Evolutionary conservation across 2,329 filamentous ascomycete species (phyloP).

Genomic region (Nothophoma quercina): DNA sequence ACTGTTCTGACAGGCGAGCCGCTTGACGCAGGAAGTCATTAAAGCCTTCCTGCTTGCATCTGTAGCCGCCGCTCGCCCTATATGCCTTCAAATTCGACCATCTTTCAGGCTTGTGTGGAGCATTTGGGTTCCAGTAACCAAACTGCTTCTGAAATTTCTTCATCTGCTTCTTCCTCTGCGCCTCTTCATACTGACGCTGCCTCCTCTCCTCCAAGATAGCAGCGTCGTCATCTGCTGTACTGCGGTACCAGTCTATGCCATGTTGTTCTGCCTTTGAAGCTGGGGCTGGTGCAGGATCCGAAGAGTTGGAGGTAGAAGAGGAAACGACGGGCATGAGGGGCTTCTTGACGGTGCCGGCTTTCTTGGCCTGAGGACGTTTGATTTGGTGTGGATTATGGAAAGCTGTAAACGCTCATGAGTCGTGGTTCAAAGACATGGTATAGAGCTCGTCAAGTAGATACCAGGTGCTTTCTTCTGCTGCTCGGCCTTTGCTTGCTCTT

Average conservation of each 20-base stretch:
- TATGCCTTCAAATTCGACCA: constrained; percentile 40
- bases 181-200: constrained; percentile 74
- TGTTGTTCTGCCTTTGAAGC: constrained; percentile 26
- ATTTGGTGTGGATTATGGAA: constrained; percentile 45
- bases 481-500: constrained; percentile 43
- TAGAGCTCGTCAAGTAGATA: constrained; percentile 39
- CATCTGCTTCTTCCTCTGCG: constrained; percentile 65
- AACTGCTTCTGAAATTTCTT: constrained; percentile 80
- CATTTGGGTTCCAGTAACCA: constrained; percentile 59
- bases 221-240: constrained; percentile 80
- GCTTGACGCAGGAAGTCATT: constrained; percentile 31
- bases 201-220: constrained; percentile 70
- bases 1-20: constrained; percentile 19
- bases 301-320: constrained; percentile 19
- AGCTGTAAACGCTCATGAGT: constrained; percentile 41
- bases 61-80: constrained; percentile 34
- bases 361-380: constrained; percentile 44
- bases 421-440: constrained; percentile 28
- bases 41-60: constrained; percentile 35
- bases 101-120: constrained; percentile 33
- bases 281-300: constrained; percentile 23
- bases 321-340: constrained; percentile 30
- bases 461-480: constrained; percentile 44
- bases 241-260: constrained; percentile 66
- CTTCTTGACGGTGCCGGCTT: constrained; percentile 33